Evolutionary conservation across 2,329 filamentous ascomycete species (phyloP), one percentile per base, ranked within the genome.

Genomic region (Chaetomium globosum): DNA sequence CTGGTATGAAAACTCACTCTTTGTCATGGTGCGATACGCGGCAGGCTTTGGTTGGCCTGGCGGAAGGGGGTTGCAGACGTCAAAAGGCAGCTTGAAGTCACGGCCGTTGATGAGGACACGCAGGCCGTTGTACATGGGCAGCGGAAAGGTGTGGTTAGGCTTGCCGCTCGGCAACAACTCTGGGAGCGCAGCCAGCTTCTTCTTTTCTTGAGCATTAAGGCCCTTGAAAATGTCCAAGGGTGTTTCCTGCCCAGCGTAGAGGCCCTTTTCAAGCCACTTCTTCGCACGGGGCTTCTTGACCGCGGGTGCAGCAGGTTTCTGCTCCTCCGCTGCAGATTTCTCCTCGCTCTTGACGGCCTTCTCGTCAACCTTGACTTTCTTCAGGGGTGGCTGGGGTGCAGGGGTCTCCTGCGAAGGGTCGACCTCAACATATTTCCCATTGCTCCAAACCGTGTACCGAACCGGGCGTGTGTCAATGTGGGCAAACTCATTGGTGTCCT

Each of bases 1-100:
- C 13, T 39, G 12, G 31, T 16, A 13, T 56, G 31, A 36, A 31
- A 39, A 78, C 89, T 81, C 81, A 96, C 92, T 98, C 78, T 91
- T 95, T 69, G 92, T 93, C 71, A 95, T 89, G 76, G 94, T 94
- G 71, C 89, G 88, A 90, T 93, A 99, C 72, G 96, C 92, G 70
- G 96, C 89, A 0, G 94, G 93, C 77, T 96, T 97, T 28, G 93
- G 91, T 74, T 97, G 91, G 58, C 91, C 92, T 1, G 88, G 87
- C 3, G 92, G 90, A 23, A 96, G 84, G 2, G 94, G 94, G 61
- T 92, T 91, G 81, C 94, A 98, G 56, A 97, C 83, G 75, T 97
- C 90, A 73, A 87, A 97, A 0, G 95, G 95, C 33, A 99, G 81
- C 77, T 92, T 92, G 78, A 96, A 98, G 75, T 96, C 88, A 59